Percentiles rank a stretch among this genome's conserved stretches.
Evolutionary conservation across 2,329 filamentous ascomycete genomes (phyloP).

Genomic region (Sordariomycetes sp.): DNA sequence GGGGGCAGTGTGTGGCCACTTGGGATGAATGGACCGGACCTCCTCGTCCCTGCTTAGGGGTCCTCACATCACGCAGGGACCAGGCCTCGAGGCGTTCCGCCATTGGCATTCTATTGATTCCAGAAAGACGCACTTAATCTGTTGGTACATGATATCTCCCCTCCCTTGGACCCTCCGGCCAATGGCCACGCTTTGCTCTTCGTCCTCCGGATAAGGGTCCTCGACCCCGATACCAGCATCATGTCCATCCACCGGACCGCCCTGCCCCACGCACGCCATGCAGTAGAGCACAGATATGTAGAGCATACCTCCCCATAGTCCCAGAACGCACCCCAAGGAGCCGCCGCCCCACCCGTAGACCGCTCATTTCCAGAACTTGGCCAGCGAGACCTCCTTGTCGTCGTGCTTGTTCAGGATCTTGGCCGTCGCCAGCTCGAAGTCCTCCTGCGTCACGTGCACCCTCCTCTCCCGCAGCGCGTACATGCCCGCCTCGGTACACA

Average conservation of each 20-base stretch:
- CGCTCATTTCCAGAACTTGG: conserved; percentile 58
- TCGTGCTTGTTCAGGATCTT: conserved; percentile 99
- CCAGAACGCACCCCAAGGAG: neutral
- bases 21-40: neutral
- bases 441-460: conserved; percentile 97
- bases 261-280: neutral
- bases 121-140: neutral
- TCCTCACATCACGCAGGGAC: neutral
- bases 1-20: no score
- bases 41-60: neutral
- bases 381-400: conserved; percentile 88
- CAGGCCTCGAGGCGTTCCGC: neutral
- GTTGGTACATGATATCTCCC: neutral
- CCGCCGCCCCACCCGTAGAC: neutral
- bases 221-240: neutral
- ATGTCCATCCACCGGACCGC: neutral
- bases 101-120: neutral
- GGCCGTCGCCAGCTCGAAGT: conserved; percentile 95
- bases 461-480: conserved; percentile 89
- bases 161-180: neutral
- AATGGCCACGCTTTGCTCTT: neutral
- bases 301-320: neutral
- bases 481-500: conserved; percentile 98
- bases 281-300: neutral
- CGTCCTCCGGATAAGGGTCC: neutral